A percentile compares a stretch with the other conserved stretches of the same genome.
Evolutionary conservation across 140 eudicot species (phyloP).

Genomic region (Ambrosia hybrid): DNA sequence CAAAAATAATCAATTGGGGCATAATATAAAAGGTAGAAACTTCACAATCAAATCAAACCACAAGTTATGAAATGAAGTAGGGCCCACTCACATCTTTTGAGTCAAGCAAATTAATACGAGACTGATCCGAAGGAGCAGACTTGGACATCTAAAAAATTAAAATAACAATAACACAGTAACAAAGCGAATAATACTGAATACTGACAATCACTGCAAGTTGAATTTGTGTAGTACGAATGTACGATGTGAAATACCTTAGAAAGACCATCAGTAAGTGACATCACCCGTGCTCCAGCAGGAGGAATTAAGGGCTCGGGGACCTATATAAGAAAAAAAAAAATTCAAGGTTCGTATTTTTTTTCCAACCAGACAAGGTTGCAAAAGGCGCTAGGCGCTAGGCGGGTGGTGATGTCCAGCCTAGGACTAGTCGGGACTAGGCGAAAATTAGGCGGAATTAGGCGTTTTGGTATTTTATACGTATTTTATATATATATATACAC

Average conservation of each 20-base stretch:
- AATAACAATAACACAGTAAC: background rate
- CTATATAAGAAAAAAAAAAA: constrained; percentile 33
- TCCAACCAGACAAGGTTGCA: no score
- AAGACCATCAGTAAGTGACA: constrained; percentile 97
- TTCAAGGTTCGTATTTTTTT: background rate
- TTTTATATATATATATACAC: no score
- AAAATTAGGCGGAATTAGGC: no score
- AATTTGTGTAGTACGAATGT: constrained; percentile 1
- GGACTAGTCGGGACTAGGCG: no score
- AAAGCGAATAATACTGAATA: background rate
- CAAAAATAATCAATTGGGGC: no score
- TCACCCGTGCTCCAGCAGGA: constrained; percentile 98
- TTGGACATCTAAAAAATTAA: constrained; percentile 79
- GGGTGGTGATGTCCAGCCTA: no score
- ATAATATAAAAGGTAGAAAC: background rate
- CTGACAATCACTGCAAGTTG: background rate
- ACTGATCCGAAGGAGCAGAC: constrained; percentile 94
- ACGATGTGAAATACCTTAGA: constrained; percentile 67
- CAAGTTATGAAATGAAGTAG: constrained; percentile 1
- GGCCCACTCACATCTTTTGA: constrained; percentile 81
- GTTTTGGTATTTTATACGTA: no score
- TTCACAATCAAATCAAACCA: background rate
- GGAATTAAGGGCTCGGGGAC: constrained; percentile 99
- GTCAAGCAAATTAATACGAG: constrained; percentile 94
- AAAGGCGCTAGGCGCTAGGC: no score